Base-by-base conservation (phyloP, 2,329 filamentous ascomycete genomes). In the Fusarium ramigenum region DNA sequence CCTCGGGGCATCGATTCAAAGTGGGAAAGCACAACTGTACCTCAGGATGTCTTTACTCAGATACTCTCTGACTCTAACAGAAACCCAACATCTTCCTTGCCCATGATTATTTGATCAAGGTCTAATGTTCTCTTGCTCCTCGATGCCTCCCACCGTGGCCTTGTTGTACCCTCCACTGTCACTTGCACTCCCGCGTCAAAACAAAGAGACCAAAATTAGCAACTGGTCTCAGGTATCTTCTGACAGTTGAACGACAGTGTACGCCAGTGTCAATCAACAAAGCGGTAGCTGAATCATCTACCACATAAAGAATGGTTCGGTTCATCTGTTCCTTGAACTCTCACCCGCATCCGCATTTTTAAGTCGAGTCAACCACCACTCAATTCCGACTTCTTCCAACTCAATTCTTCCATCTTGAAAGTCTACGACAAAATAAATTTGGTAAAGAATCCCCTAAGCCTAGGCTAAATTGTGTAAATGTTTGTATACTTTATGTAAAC, bases 401-500 rank as follows among this genome's bases (percentile, higher is more conserved):
- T 21, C 8, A 21, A 46, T 28, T 10, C 8, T 12, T 18, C 5
- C 42, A 2, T 12, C 10, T 12, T 12, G 7, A 23, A 9, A 18
- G 1, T 16, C 15, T 2, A 37, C 16, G 2, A 8, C 16, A 9
- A 36, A 36, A 36, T 44, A 25, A 25, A 44, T 16, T 25, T 25
- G 3, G 1, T 1, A 25, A 44, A 25, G 10, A 2, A 14, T 44
- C 7, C 4, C n/a, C n/a, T 44, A 44, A 19, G 10, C 42, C 19
- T 18, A 44, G 42, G 5, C 4, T 1, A 12, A 19, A 0, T 5
- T 4, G 8, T 5, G 5, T 12, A 23, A 43, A 18, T 36, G 9
- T 36, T 18, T 18, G n/a, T n/a, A n/a, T 36, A 36, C 34, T 36
- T 36, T 9, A 36, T 15, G 2, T n/a, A 15, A 5, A 43, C 40